These are phyloP conservation scores for Betula pendula DNA, from an alignment of 306 rosid species.

Conservation along the genomic window DNA sequence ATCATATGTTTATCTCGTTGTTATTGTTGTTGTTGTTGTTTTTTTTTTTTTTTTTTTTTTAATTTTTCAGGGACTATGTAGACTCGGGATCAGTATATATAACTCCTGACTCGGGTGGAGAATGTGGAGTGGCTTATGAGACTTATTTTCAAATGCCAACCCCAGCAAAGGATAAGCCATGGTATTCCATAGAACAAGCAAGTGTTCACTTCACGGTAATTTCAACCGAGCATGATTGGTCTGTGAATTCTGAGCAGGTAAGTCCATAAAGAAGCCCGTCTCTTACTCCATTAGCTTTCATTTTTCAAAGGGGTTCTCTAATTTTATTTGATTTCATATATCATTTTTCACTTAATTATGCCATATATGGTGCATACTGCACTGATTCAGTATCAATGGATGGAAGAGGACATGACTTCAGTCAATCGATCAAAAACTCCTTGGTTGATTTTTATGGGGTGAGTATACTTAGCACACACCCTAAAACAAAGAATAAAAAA, in stretches of 20 bases:
- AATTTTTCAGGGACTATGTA: conserved; percentile 55
- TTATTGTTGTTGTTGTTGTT: too few relatives aligned
- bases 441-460: conserved; percentile 85
- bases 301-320: background rate
- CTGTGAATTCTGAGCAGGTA: conserved; percentile 68
- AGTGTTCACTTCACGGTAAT: conserved; percentile 75
- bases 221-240: conserved; percentile 86
- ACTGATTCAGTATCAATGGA: conserved; percentile 68
- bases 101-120: conserved; percentile 87
- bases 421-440: conserved; percentile 77
- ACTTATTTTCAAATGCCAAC: conserved; percentile 87
- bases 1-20: too few relatives aligned
- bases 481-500: too few relatives aligned
- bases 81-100: conserved; percentile 57
- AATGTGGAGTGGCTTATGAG: conserved; percentile 92
- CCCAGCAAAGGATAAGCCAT: conserved; percentile 72
- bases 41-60: background rate
- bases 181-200: conserved; percentile 89
- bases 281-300: too few relatives aligned
- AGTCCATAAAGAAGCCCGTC: too few relatives aligned
- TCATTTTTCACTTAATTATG: too few relatives aligned
- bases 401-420: conserved; percentile 73
- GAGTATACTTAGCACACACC: conserved; percentile 14
- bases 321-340: background rate
- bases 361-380: too few relatives aligned